phyloP scores from a whole-genome alignment of 1,139 yeast species.

The Spencermartinsiella ligniputridi region DNA sequence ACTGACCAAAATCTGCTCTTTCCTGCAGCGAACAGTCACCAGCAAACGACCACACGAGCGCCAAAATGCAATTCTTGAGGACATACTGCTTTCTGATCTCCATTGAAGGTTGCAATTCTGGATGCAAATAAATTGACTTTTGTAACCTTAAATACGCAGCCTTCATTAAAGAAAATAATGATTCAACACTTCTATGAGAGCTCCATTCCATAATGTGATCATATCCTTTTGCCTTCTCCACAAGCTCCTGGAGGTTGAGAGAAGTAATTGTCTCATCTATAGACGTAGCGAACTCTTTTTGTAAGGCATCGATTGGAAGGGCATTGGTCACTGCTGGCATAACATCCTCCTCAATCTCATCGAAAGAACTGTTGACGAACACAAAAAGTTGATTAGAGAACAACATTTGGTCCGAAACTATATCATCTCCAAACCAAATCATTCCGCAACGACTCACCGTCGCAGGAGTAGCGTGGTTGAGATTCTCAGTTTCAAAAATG shows the following conservation, averaged over 20 bases:
- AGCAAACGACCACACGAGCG: slow-evolving; percentile 64
- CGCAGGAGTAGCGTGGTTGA: slow-evolving; percentile 76
- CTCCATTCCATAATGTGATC: slow-evolving; percentile 56
- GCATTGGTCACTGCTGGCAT: slow-evolving; percentile 12
- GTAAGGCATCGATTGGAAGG: slow-evolving; percentile 13
- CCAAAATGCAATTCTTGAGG: slow-evolving; percentile 39
- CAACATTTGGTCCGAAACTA: slow-evolving; percentile 32
- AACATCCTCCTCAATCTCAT: slow-evolving; percentile 31
- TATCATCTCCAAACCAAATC: slow-evolving; percentile 57
- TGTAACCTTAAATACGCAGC: slow-evolving; percentile 14
- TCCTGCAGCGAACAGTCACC: slow-evolving; percentile 51
- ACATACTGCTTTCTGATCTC: slow-evolving; percentile 32
- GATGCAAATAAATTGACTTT: background rate
- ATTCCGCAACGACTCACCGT: slow-evolving; percentile 92
- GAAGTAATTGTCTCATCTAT: slow-evolving; percentile 15
- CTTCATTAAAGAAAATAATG: slow-evolving; percentile 34
- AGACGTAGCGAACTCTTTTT: slow-evolving; percentile 10
- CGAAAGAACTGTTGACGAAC: slow-evolving; percentile 20
- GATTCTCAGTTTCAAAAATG: slow-evolving; percentile 70
- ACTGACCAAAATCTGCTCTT: slow-evolving; percentile 40
- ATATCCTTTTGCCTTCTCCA: slow-evolving; percentile 26
- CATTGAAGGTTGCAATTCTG: slow-evolving; percentile 25
- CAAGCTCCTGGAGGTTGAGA: slow-evolving; percentile 18
- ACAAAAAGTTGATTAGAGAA: slow-evolving; percentile 21
- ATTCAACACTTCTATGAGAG: slow-evolving; percentile 38